These are phyloP conservation scores for Talaromyces liani DNA, from an alignment of 495 filamentous ascomycete species.

Conservation along the genomic window DNA sequence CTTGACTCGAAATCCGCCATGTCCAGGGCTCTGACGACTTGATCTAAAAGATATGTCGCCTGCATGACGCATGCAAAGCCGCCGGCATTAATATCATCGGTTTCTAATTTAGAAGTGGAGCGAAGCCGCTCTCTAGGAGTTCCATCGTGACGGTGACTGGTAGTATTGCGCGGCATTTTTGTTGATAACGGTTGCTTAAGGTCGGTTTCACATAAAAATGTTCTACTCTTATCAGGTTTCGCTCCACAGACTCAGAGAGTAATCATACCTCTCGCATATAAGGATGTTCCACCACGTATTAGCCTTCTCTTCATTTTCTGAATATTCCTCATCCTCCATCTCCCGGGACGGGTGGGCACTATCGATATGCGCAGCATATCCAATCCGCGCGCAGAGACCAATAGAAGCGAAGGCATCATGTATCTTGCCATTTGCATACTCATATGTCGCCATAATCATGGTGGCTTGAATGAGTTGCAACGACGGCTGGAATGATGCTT, in stretches of 20 bases:
- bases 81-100: slow-evolving; percentile 9
- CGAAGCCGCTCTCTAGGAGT: background rate
- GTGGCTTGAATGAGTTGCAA: slow-evolving; percentile 29
- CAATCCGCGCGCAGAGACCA: slow-evolving; percentile 23
- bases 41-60: slow-evolving; percentile 24
- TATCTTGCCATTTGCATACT: slow-evolving; percentile 21
- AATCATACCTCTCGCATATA: slow-evolving; percentile 18
- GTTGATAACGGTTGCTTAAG: slow-evolving; percentile 8
- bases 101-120: background rate
- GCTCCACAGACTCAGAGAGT: background rate
- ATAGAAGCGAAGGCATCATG: slow-evolving; percentile 24
- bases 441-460: slow-evolving; percentile 21
- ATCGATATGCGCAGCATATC: slow-evolving; percentile 19
- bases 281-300: slow-evolving; percentile 31
- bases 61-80: slow-evolving; percentile 23
- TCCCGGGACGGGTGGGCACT: background rate
- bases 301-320: slow-evolving; percentile 16
- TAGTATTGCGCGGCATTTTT: slow-evolving; percentile 4
- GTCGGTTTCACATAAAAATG: slow-evolving; percentile 8
- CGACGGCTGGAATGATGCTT: slow-evolving; percentile 19
- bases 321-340: slow-evolving; percentile 1
- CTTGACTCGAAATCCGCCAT: slow-evolving; percentile 13
- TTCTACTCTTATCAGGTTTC: background rate
- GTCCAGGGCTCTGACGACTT: slow-evolving; percentile 12
- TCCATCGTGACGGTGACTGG: slow-evolving; percentile 3